Evolutionary conservation across 306 rosid species (phyloP).

Genomic region (Malus orientalis): DNA sequence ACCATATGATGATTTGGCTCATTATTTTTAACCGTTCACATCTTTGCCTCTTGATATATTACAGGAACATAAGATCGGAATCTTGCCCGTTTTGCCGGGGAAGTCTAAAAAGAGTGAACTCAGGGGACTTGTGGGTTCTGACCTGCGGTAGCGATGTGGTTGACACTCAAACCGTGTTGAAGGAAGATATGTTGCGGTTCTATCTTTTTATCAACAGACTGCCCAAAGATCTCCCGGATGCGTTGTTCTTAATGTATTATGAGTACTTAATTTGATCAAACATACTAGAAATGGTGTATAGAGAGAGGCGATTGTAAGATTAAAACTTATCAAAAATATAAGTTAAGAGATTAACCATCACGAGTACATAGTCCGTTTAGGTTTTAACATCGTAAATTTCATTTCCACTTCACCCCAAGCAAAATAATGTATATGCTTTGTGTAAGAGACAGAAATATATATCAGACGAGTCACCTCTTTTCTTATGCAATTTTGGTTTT

Average conservation of each 20-base stretch:
- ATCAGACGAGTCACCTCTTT: not conserved
- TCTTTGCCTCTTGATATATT: slow-evolving; percentile 3
- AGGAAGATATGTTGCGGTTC: slow-evolving; percentile 54
- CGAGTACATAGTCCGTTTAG: slow-evolving; percentile 20
- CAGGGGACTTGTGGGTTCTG: slow-evolving; percentile 72
- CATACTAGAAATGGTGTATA: slow-evolving; percentile 13
- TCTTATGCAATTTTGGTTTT: not conserved
- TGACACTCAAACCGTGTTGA: slow-evolving; percentile 44
- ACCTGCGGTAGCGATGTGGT: slow-evolving; percentile 43
- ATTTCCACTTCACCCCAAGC: not conserved
- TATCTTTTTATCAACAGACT: slow-evolving; percentile 52
- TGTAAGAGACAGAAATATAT: slow-evolving; percentile 2
- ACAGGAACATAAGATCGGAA: slow-evolving; percentile 62
- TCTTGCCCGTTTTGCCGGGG: slow-evolving; percentile 89
- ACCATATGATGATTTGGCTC: not conserved
- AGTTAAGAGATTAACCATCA: not conserved
- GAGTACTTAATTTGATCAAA: slow-evolving; percentile 48
- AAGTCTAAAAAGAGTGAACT: slow-evolving; percentile 54
- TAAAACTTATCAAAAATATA: no score
- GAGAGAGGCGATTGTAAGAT: slow-evolving; percentile 8
- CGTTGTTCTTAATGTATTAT: slow-evolving; percentile 49
- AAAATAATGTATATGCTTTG: slow-evolving; percentile 11
- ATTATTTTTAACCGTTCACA: not conserved
- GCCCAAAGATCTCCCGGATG: slow-evolving; percentile 58
- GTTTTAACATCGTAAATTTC: slow-evolving; percentile 9